phyloP scores from a whole-genome alignment of 768 basidiomycete species.

The Fibroporia radiculosa region DNA sequence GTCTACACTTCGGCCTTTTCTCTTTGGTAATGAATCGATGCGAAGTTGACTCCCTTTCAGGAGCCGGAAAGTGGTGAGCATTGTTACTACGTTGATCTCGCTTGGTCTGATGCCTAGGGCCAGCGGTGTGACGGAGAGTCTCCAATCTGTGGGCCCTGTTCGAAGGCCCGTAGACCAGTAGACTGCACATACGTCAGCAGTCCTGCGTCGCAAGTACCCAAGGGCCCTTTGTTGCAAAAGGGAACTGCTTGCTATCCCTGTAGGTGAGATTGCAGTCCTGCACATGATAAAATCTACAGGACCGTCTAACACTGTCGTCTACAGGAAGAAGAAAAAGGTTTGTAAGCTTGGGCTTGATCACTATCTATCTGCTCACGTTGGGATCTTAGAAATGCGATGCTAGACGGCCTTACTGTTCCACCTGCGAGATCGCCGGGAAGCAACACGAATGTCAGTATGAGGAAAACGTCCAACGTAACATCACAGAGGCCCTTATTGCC shows the following conservation, averaged over 20 bases:
- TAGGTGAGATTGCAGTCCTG: conserved; percentile 9
- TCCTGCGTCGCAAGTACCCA: conserved; percentile 9
- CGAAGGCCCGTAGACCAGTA: conserved; percentile 16
- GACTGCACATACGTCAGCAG: conserved; percentile 13
- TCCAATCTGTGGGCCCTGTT: conserved; percentile 19
- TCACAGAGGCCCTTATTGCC: conserved; percentile 13
- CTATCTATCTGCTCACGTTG: background rate
- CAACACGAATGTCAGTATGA: conserved; percentile 19
- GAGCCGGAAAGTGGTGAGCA: conserved; percentile 16
- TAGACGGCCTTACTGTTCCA: conserved; percentile 17
- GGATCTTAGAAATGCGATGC: conserved; percentile 24
- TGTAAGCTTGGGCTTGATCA: too few species aligned
- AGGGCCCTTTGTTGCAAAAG: conserved; percentile 18
- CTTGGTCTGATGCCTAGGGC: background rate
- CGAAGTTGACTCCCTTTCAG: conserved; percentile 1
- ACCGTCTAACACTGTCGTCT: background rate
- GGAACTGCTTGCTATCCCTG: conserved; percentile 20
- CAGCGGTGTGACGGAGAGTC: conserved; percentile 19
- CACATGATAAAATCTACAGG: background rate
- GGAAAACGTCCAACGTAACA: conserved; percentile 13
- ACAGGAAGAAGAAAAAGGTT: conserved; percentile 22
- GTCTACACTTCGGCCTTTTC: too few species aligned
- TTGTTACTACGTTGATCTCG: background rate
- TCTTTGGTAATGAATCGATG: background rate
- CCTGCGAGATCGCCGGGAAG: conserved; percentile 18